Conservation (phyloP, 1,284 basidiomycete genomes). For the Ceratobasidium sp. region DNA sequence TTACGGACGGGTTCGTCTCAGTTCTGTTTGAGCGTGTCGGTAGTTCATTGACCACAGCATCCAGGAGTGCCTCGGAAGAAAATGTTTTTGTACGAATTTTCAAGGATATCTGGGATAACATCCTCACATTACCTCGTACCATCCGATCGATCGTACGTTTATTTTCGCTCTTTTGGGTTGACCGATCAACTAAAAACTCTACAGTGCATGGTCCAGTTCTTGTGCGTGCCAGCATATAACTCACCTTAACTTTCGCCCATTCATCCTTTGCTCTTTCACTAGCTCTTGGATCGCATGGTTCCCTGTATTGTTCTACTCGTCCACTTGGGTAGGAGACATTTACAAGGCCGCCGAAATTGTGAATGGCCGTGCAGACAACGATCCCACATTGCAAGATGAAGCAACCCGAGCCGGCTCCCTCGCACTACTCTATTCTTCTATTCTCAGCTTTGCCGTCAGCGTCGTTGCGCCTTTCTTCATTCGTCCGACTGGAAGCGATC, state of each 20-base stretch:
- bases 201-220: slow-evolving; percentile 86
- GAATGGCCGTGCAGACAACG: slow-evolving; percentile 50
- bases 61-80: slow-evolving; percentile 12
- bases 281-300: slow-evolving; percentile 86
- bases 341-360: slow-evolving; percentile 66
- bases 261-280: background rate
- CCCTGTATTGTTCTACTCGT: slow-evolving; percentile 88
- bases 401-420: slow-evolving; percentile 65
- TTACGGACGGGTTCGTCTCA: slow-evolving; percentile 54
- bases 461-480: slow-evolving; percentile 64
- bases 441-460: slow-evolving; percentile 61
- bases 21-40: slow-evolving; percentile 55
- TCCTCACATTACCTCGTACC: slow-evolving; percentile 75
- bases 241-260: background rate
- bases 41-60: background rate
- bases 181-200: slow-evolving; percentile 6
- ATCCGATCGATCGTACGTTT: slow-evolving; percentile 82
- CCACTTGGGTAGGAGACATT: slow-evolving; percentile 87
- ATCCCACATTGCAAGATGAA: slow-evolving; percentile 55
- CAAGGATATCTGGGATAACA: slow-evolving; percentile 75
- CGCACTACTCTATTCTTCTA: slow-evolving; percentile 64
- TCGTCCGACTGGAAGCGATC: background rate
- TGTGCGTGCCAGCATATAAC: slow-evolving; percentile 67
- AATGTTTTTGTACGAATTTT: slow-evolving; percentile 59
- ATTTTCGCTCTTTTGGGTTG: background rate